Conservation (phyloP, 2,329 filamentous ascomycete species). For the Nigrospora osmanthi region DNA sequence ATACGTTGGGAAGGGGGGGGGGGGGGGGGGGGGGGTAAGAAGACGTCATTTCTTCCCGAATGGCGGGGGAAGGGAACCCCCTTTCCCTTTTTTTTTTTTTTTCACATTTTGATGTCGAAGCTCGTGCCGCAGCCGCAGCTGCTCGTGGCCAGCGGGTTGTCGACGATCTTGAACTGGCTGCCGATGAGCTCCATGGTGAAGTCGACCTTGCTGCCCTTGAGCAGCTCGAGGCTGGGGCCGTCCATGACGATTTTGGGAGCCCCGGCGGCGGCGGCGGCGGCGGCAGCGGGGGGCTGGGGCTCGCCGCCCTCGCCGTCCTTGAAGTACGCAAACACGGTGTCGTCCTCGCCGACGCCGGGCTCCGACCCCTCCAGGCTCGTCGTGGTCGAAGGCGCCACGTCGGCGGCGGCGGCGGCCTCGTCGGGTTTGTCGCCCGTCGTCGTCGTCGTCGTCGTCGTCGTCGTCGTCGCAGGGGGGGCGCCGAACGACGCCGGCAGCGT, state of each 20-base stretch:
- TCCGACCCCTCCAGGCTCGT: conserved; percentile 11
- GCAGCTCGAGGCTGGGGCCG: conserved; percentile 72
- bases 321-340: conserved; percentile 76
- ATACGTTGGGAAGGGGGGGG: no score
- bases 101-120: conserved; percentile 77
- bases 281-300: conserved; percentile 8
- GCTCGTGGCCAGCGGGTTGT: conserved; percentile 85
- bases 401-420: conserved; percentile 15
- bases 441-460: conserved; percentile 6
- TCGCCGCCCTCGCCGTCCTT: conserved; percentile 30
- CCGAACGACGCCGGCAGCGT: conserved; percentile 37
- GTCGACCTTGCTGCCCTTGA: conserved; percentile 92
- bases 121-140: conserved; percentile 97
- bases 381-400: conserved; percentile 18
- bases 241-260: conserved; percentile 82
- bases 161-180: conserved; percentile 91
- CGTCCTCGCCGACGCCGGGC: conserved; percentile 53
- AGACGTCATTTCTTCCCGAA: no score
- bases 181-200: conserved; percentile 84
- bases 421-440: conserved; percentile 13
- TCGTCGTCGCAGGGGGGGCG: conserved; percentile 5
- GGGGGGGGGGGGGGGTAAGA: no score
- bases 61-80: no score
- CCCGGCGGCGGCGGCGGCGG: conserved; percentile 23
- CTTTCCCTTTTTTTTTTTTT: background rate